These are phyloP conservation scores for Chlorella vulgaris DNA, from an alignment of 139 green algal genomes.

Conservation along the genomic window DNA sequence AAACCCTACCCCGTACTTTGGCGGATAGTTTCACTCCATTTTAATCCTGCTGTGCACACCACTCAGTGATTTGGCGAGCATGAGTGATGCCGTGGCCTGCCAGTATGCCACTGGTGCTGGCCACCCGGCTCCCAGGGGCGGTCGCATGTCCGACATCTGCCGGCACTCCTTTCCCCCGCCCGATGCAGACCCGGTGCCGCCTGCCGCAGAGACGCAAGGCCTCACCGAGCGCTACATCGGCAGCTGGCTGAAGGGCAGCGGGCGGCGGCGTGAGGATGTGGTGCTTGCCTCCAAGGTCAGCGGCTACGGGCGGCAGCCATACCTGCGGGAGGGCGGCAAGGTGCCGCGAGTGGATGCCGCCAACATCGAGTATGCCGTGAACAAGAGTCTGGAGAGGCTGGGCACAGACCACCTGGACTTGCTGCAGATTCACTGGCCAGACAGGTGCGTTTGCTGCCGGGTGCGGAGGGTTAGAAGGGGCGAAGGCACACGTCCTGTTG, in stretches of 20 bases:
- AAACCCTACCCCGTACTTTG: too few relatives aligned
- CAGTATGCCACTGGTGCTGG: too few relatives aligned
- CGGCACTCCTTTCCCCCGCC: not conserved
- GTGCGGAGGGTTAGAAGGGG: too few relatives aligned
- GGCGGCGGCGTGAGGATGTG: constrained; percentile 66
- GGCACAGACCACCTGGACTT: constrained; percentile 90
- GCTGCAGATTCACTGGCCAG: constrained; percentile 43
- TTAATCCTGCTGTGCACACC: not conserved
- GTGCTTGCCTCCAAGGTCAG: constrained; percentile 84
- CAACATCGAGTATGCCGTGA: constrained; percentile 76
- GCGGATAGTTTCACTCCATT: too few relatives aligned
- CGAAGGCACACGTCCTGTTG: too few relatives aligned
- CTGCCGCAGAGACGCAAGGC: constrained; percentile 68
- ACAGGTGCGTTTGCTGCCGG: too few relatives aligned
- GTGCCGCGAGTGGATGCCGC: constrained; percentile 53
- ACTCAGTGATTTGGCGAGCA: not conserved
- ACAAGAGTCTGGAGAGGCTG: constrained; percentile 72
- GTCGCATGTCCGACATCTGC: not conserved
- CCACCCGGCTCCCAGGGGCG: too few relatives aligned
- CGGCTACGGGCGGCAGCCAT: constrained; percentile 67
- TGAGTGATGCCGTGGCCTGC: too few relatives aligned
- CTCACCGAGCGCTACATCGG: constrained; percentile 84
- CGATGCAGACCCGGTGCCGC: constrained; percentile 72
- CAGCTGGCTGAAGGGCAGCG: constrained; percentile 73
- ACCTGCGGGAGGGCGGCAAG: constrained; percentile 58